A percentile compares a stretch with the other conserved stretches of the same genome.
Conservation (phyloP, 75 land plant genomes). For the Sequoiadendron giganteum region DNA sequence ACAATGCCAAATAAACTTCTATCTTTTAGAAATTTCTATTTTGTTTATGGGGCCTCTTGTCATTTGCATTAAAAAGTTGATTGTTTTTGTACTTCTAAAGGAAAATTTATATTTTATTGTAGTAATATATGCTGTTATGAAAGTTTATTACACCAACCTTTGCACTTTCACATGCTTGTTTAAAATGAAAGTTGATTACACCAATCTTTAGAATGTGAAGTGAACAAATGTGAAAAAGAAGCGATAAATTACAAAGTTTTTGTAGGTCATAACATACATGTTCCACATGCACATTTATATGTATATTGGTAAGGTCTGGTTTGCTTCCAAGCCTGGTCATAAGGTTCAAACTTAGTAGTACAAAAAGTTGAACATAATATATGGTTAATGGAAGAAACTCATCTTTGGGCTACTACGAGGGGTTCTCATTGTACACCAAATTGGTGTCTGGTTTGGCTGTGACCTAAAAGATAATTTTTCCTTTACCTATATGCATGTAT, state of each 20-base stretch:
- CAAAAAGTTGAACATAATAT: too few relatives aligned
- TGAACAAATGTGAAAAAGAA: not conserved
- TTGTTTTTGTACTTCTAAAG: not conserved
- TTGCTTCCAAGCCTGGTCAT: not conserved
- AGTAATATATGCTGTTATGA: too few relatives aligned
- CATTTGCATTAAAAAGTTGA: not conserved
- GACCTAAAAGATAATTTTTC: not conserved
- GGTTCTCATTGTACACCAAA: too few relatives aligned
- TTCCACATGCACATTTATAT: too few relatives aligned
- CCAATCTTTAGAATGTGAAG: not conserved
- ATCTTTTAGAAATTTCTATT: too few relatives aligned
- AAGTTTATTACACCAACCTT: too few relatives aligned
- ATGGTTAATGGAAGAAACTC: too few relatives aligned
- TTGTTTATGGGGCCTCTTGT: not conserved
- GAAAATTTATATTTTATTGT: not conserved
- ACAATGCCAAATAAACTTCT: not conserved
- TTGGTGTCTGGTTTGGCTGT: too few relatives aligned
- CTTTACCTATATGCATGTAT: not conserved
- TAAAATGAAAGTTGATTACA: not conserved
- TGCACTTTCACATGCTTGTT: not conserved
- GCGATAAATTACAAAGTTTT: not conserved
- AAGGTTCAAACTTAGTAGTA: too few relatives aligned
- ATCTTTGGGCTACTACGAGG: too few relatives aligned
- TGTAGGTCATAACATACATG: not conserved
- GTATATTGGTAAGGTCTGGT: too few relatives aligned